phyloP scores from a whole-genome alignment of 2,329 filamentous ascomycete species.

The Colletotrichum sp. region DNA sequence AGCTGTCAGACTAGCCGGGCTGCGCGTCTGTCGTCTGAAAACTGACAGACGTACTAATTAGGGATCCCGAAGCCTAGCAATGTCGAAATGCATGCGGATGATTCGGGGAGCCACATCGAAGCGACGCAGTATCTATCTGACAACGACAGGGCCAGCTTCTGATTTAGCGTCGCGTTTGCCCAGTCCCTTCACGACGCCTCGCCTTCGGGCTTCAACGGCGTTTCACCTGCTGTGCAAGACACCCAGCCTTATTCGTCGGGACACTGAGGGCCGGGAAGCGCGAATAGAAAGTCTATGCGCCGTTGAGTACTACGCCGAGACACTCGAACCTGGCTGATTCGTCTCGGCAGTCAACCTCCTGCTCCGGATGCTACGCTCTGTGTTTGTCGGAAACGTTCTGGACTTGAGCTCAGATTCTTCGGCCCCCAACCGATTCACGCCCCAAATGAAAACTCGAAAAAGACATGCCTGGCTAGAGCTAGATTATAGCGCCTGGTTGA shows the following conservation, averaged over 20 bases:
- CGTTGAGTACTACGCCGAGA: neutral
- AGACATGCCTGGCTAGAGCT: neutral
- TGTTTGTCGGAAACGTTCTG: neutral
- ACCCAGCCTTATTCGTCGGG: neutral
- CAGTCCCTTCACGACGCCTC: neutral
- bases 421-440: neutral
- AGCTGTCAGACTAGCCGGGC: neutral
- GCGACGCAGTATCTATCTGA: neutral
- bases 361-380: constrained; percentile 4
- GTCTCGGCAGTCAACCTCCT: neutral
- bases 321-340: neutral
- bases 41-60: neutral
- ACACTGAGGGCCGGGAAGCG: neutral
- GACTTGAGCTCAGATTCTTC: neutral
- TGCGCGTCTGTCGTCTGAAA: neutral
- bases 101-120: neutral
- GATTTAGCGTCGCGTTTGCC: neutral
- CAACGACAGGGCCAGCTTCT: neutral
- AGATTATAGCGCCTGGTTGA: neutral
- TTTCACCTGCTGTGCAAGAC: neutral
- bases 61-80: neutral
- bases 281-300: constrained; percentile 10
- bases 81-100: neutral
- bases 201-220: constrained; percentile 3
- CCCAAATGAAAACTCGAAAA: neutral